phyloP scores from a whole-genome alignment of 306 rosid species.

The Oxytropis ochrocephala region DNA sequence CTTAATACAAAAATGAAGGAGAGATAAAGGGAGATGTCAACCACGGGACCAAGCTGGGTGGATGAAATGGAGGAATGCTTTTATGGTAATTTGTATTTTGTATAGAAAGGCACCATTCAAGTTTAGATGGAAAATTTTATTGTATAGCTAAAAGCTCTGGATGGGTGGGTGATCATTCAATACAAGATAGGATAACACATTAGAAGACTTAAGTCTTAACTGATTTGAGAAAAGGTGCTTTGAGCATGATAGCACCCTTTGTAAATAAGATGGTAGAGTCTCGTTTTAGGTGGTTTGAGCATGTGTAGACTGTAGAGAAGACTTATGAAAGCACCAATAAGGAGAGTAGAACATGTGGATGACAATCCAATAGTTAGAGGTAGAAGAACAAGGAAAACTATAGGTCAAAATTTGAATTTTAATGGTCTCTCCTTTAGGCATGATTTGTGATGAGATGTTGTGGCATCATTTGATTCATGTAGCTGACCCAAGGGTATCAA shows the following conservation, averaged over 20 bases:
- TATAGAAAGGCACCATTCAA: background rate
- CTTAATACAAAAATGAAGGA: no score
- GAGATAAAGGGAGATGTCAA: no score
- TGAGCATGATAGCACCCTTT: background rate
- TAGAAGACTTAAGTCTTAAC: no score
- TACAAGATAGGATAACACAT: background rate
- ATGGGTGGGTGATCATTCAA: background rate
- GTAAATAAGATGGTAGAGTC: background rate
- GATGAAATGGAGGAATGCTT: no score
- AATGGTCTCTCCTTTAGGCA: background rate
- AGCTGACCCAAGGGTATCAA: background rate
- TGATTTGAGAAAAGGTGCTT: no score
- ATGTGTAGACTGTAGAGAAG: background rate
- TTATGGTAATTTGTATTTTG: no score
- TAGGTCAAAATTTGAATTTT: background rate
- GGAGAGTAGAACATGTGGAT: background rate
- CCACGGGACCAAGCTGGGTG: no score
- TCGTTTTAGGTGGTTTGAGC: background rate
- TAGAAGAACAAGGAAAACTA: background rate
- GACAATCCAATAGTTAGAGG: background rate
- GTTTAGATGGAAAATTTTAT: background rate
- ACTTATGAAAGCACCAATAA: background rate
- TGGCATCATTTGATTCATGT: background rate
- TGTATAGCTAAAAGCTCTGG: background rate
- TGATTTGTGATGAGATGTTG: background rate